Evolutionary conservation across 768 basidiomycete genomes (phyloP), one percentile per base, ranked within the genome.

Genomic region (Auriculariales sp.): DNA sequence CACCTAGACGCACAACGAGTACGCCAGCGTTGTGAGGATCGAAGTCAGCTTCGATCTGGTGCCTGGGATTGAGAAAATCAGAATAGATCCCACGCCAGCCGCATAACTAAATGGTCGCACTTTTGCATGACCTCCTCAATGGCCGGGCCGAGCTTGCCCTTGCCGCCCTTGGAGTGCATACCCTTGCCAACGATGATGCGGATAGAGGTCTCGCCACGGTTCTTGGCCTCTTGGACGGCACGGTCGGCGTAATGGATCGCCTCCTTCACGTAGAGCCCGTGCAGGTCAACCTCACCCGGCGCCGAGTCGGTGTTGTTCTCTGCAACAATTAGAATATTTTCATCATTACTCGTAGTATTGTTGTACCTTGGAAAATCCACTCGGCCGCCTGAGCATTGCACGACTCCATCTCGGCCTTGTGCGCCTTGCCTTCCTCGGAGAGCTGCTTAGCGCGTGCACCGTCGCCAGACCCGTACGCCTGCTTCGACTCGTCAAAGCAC

Each of bases 181-280:
- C 92, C 92, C 65, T 91, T 94, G 14, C 86, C 91, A 50, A 94
- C 91, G 55, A 98, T 94, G 51, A 97, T 64, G 51, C 75, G 72
- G 4, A 97, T 60, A 57, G 87, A 74, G 4, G 67, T 55, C 51
- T 82, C 73, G 2, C 84, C 85, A 28, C 72, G 65, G 28, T 61
- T 64, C 49, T 79, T 81, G 12, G 86, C 89, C 29, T 74, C 66
- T 58, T 77, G 66, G 25, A 95, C 74, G 11, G 83, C 81, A 22
- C 62, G 57, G 55, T 97, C 93, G 1, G 78, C 80, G 48, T 72
- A 73, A 35, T 73, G 68, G 45, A 94, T 78, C 19, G 92, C 89
- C 65, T 98, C 94, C 59, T 89, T 90, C 53, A 94, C 92, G 62
- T 88, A 94, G 3, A 98, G 67, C 1, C 90, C 93, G 59, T 97